Conservation (phyloP, 208 protist genomes). For the Acanthamoeba rhysodes region DNA sequence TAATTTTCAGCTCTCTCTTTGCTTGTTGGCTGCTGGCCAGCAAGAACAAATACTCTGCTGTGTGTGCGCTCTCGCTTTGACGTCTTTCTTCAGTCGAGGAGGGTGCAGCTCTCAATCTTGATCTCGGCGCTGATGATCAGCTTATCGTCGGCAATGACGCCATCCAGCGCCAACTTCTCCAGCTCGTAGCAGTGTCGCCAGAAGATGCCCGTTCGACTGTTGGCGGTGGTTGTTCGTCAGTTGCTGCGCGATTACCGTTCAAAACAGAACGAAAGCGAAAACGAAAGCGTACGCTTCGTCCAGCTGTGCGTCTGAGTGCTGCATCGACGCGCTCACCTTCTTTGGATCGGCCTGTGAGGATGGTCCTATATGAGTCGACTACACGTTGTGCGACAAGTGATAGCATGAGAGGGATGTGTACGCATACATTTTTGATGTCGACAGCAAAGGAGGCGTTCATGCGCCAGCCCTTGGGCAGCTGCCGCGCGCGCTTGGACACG, state of each 20-base stretch:
- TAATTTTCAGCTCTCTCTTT: no score
- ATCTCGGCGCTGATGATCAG: constrained; percentile 34
- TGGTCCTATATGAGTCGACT: not conserved
- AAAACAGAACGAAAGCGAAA: not conserved
- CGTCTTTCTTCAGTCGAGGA: constrained; percentile 36
- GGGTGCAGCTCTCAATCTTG: constrained; percentile 40
- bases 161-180: constrained; percentile 21
- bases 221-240: not conserved
- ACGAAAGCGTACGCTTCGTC: constrained; percentile 10
- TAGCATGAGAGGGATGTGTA: not conserved
- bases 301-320: constrained; percentile 12
- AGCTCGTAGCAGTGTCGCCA: constrained; percentile 56
- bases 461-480: constrained; percentile 50
- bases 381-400: no score
- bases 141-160: constrained; percentile 7
- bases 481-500: constrained; percentile 22
- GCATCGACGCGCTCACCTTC: constrained; percentile 50
- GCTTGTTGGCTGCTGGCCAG: no score
- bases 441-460: constrained; percentile 50
- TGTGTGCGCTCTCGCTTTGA: no score
- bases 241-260: not conserved
- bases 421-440: constrained; percentile 19
- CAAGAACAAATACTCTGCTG: no score
- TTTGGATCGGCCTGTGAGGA: not conserved
- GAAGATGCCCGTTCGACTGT: constrained; percentile 41